A percentile compares a stretch with the other conserved stretches of the same genome.
These are phyloP conservation scores for Graphilbum ipis-grandicollis DNA, from an alignment of 2,329 filamentous ascomycete genomes.

Conservation along the genomic window DNA sequence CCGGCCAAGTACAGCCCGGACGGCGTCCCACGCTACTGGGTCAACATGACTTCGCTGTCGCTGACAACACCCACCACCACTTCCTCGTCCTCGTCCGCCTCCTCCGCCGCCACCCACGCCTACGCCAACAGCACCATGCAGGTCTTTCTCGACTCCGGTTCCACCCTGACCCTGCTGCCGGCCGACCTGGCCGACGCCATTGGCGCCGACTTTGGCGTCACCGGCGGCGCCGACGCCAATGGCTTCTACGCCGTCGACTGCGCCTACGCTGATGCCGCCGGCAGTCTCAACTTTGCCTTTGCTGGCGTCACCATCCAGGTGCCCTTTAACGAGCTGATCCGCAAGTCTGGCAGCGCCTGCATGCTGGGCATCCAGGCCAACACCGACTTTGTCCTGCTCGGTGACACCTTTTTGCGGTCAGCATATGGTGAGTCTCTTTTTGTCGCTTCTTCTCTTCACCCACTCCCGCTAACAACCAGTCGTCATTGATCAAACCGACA, in stretches of 20 bases:
- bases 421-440: slow-evolving; percentile 24
- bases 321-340: slow-evolving; percentile 30
- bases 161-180: slow-evolving; percentile 51
- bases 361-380: slow-evolving; percentile 32
- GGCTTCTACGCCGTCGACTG: slow-evolving; percentile 32
- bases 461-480: slow-evolving; percentile 11
- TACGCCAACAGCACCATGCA: slow-evolving; percentile 24
- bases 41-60: slow-evolving; percentile 26
- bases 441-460: not conserved
- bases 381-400: slow-evolving; percentile 32
- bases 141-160: slow-evolving; percentile 55
- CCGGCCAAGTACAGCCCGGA: slow-evolving; percentile 36
- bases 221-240: slow-evolving; percentile 15
- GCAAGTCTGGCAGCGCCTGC: slow-evolving; percentile 20
- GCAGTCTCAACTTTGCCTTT: slow-evolving; percentile 32
- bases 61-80: slow-evolving; percentile 19
- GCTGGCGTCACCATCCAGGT: slow-evolving; percentile 28
- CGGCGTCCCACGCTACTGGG: slow-evolving; percentile 32
- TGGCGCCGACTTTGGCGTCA: slow-evolving; percentile 29
- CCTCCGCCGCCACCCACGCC: slow-evolving; percentile 11
- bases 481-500: slow-evolving; percentile 32
- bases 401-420: slow-evolving; percentile 39
- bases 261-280: slow-evolving; percentile 19
- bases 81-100: slow-evolving; percentile 1
- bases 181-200: slow-evolving; percentile 31